A percentile compares a stretch with the other conserved stretches of the same genome.
phyloP scores from a whole-genome alignment of 2,329 filamentous ascomycete genomes.

The Neofusicoccum sp. region DNA sequence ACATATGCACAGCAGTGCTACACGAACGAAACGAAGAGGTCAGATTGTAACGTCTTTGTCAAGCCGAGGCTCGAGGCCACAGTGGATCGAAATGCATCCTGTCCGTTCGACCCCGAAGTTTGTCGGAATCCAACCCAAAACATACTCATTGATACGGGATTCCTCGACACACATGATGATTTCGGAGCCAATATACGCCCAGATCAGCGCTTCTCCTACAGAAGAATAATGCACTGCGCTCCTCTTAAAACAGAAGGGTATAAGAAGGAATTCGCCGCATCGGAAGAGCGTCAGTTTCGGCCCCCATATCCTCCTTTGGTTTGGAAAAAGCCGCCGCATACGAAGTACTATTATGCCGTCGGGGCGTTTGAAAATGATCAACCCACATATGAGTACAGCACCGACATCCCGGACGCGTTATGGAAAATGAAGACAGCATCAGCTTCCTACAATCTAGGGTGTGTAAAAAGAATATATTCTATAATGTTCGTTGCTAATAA shows the following conservation, averaged over 20 bases:
- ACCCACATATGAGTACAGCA: background rate
- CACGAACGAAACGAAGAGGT: background rate
- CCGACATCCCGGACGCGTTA: background rate
- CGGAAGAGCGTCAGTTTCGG: too few species aligned
- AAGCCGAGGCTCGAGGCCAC: background rate
- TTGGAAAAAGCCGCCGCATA: background rate
- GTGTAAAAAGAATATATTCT: too few species aligned
- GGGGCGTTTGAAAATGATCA: background rate
- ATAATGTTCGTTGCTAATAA: too few species aligned
- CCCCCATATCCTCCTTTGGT: background rate
- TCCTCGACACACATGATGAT: background rate
- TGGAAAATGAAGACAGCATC: background rate
- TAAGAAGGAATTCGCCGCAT: too few species aligned
- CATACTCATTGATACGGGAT: background rate
- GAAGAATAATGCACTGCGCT: background rate
- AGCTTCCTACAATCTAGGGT: background rate
- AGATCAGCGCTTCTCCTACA: background rate
- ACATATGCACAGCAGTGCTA: background rate
- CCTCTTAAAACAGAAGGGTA: too few species aligned
- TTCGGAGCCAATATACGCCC: background rate
- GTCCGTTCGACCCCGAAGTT: background rate
- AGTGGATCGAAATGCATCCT: background rate
- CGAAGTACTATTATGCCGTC: conserved; percentile 9
- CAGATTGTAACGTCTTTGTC: background rate
- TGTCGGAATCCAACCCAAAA: background rate